Base-by-base conservation (phyloP, 129 eudicot species). In the Tagetes erecta region DNA sequence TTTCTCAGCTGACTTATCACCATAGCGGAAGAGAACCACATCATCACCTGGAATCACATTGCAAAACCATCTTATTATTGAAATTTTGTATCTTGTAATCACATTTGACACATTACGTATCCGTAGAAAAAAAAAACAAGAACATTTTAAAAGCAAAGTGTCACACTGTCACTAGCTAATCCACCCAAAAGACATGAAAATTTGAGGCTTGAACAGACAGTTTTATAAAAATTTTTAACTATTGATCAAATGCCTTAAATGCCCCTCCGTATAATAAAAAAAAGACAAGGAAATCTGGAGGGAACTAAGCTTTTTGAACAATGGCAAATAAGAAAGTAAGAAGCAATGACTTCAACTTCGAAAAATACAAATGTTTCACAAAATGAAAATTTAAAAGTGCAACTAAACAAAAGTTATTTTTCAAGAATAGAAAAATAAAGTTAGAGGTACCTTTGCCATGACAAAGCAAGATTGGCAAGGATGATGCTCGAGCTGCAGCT, bases 381-480 rank as follows among this genome's bases (percentile, higher is more conserved):
- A 49, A 63, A 20, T 8, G 12, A 20, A 63, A 74, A 5, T 0
- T 59, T 3, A 3, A 8, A 64, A 35, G 6, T 37, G 64, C 33
- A 74, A 63, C 8, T 47, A 20, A 47, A 47, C 6, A 8, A 10
- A 36, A 36, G 14, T 45, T 35, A 45, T 1, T 56, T 50, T 47
- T 47, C 64, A 64, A 49, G 63, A 51, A 39, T 38, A 13, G 14
- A 38, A 8, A 55, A 0, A 69, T 12, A 64, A 36, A 4, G 75
- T 8, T 13, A 44, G 33, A 3, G 70, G 57, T 87, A 90, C 89
- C 92, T 87, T 77, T 84, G n/a, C 97, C 97, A 85, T 92, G 97
- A 80, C 96, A 89, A 46, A 89, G 91, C 84, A 92, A 78, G 80
- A 92, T 80, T 46, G 97, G 96, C 84, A 92, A 87, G 42, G 96